Evolutionary conservation across 2,329 filamentous ascomycete genomes (phyloP).

Genomic region (Davidsoniella neocaledoniae): DNA sequence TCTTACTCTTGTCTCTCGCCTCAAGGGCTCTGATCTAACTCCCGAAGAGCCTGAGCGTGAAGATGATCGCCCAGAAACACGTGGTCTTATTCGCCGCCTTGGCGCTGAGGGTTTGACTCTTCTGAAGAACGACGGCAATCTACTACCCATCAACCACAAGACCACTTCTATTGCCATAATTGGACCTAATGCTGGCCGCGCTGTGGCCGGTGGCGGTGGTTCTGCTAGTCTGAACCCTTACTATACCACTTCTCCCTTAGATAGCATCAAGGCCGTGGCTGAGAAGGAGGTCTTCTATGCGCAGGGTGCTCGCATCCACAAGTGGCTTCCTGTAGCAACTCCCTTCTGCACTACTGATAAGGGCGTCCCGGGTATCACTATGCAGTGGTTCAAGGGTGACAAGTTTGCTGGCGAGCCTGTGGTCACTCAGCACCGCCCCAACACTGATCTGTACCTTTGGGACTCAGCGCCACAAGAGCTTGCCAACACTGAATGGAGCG

Average conservation of each 20-base stretch:
- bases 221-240: constrained; percentile 54
- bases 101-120: constrained; percentile 46
- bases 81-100: constrained; percentile 40
- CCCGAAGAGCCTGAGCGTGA: constrained; percentile 39
- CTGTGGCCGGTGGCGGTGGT: constrained; percentile 51
- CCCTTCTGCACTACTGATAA: constrained; percentile 38
- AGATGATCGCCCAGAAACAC: constrained; percentile 39
- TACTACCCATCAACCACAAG: constrained; percentile 40
- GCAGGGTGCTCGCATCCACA: constrained; percentile 44
- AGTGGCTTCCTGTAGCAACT: constrained; percentile 48
- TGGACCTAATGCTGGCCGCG: constrained; percentile 48
- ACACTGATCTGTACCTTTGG: constrained; percentile 54
- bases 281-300: constrained; percentile 42
- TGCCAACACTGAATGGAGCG: constrained; percentile 47
- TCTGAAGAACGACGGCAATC: constrained; percentile 41
- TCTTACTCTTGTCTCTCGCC: constrained; percentile 41
- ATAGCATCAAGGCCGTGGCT: constrained; percentile 40
- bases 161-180: constrained; percentile 47
- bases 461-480: constrained; percentile 46
- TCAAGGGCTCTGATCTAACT: constrained; percentile 41
- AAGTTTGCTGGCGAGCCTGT: constrained; percentile 41
- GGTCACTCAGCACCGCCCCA: constrained; percentile 40
- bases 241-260: constrained; percentile 47
- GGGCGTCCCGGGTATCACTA: constrained; percentile 42
- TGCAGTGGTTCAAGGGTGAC: constrained; percentile 50